phyloP scores from a whole-genome alignment of 2,329 filamentous ascomycete species.

The Thermoascus crustaceus region DNA sequence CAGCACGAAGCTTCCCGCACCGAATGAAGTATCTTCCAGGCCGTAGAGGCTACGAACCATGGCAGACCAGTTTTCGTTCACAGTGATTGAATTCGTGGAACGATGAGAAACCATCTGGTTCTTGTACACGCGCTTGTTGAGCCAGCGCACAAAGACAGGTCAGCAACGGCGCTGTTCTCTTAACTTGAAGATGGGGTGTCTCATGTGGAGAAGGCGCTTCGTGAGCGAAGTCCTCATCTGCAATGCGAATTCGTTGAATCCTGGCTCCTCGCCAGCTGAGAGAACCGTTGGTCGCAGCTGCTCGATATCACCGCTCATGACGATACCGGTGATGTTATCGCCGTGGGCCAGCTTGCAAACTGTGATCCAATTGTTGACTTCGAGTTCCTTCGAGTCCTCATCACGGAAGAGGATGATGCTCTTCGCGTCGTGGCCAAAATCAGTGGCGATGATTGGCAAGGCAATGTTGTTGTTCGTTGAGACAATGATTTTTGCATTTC shows the following conservation, averaged over 20 bases:
- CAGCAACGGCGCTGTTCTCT: neutral
- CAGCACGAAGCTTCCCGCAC: neutral
- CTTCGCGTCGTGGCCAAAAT: neutral
- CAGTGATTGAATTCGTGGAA: neutral
- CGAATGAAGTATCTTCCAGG: neutral
- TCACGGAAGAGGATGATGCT: neutral
- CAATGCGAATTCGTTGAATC: neutral
- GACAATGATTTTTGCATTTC: neutral
- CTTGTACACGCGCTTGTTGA: neutral
- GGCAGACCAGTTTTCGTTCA: neutral
- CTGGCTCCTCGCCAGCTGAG: neutral
- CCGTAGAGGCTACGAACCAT: neutral
- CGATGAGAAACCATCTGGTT: neutral
- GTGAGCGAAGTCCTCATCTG: neutral
- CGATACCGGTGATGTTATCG: neutral
- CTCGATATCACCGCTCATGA: neutral
- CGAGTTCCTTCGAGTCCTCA: neutral
- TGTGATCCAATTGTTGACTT: neutral
- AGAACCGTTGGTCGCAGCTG: neutral
- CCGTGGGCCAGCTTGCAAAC: neutral
- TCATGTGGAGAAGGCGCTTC: neutral
- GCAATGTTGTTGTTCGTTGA: neutral
- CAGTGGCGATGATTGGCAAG: neutral
- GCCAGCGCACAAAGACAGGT: neutral
- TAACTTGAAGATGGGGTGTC: neutral